These are phyloP conservation scores for Parachaetomium inaequale DNA, from an alignment of 495 filamentous ascomycete species.

Conservation along the genomic window DNA sequence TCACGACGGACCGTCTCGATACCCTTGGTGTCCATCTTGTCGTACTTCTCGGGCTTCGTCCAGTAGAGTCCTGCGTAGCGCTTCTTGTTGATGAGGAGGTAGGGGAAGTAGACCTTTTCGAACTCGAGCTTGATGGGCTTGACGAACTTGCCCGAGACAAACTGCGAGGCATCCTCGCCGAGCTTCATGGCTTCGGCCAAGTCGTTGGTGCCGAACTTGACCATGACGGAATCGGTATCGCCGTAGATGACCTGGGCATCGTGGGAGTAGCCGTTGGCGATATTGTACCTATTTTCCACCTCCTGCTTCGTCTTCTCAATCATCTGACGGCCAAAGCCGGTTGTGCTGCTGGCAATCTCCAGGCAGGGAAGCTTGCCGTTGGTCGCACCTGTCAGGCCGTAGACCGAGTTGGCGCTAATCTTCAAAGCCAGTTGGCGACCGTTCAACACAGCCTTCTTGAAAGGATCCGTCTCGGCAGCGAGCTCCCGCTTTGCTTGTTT, in stretches of 20 bases:
- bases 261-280: slow-evolving; percentile 89
- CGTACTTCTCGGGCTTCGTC: slow-evolving; percentile 89
- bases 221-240: slow-evolving; percentile 99
- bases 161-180: slow-evolving; percentile 82
- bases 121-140: slow-evolving; percentile 98
- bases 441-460: slow-evolving; percentile 97
- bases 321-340: slow-evolving; percentile 94
- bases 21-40: slow-evolving; percentile 99
- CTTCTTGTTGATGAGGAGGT: slow-evolving; percentile 99
- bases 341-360: slow-evolving; percentile 92
- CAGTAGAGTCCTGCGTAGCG: slow-evolving; percentile 96
- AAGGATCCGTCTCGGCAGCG: slow-evolving; percentile 86
- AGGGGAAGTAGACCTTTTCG: slow-evolving; percentile 98
- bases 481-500: slow-evolving; percentile 91
- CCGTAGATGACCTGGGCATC: slow-evolving; percentile 97
- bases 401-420: slow-evolving; percentile 95
- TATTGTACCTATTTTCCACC: slow-evolving; percentile 82
- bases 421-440: slow-evolving; percentile 96
- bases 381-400: slow-evolving; percentile 93
- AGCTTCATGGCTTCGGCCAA: slow-evolving; percentile 88
- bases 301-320: slow-evolving; percentile 95
- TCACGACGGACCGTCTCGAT: slow-evolving; percentile 97
- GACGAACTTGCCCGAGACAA: slow-evolving; percentile 85
- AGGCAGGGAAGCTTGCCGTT: slow-evolving; percentile 95
- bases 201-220: slow-evolving; percentile 89